phyloP scores from a whole-genome alignment of 257 asterid species.

The Salvia rosmarinus region DNA sequence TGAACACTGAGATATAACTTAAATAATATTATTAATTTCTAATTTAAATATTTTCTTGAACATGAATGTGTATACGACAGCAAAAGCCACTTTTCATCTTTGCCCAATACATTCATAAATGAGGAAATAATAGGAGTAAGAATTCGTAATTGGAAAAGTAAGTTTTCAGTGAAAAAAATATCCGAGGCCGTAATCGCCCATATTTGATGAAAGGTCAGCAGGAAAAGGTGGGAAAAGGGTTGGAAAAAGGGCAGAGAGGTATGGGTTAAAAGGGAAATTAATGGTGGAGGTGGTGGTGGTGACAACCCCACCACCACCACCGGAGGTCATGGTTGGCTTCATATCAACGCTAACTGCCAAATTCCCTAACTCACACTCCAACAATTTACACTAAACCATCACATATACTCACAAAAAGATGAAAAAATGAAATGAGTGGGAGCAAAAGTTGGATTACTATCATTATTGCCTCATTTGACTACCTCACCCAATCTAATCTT shows the following conservation, averaged over 20 bases:
- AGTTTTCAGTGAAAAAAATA: background rate
- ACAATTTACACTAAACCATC: slow-evolving; percentile 39
- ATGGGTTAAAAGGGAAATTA: slow-evolving; percentile 18
- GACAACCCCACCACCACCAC: slow-evolving; percentile 59
- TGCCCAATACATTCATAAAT: background rate
- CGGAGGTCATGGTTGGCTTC: slow-evolving; percentile 82
- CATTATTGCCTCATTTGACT: slow-evolving; percentile 64
- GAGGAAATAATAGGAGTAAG: background rate
- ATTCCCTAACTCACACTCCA: slow-evolving; percentile 39
- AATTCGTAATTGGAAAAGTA: slow-evolving; percentile 13
- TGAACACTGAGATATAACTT: too few relatives aligned
- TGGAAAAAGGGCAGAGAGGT: slow-evolving; percentile 25
- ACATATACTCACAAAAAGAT: slow-evolving; percentile 35
- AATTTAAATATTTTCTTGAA: too few relatives aligned
- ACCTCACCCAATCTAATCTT: slow-evolving; percentile 34
- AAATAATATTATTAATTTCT: too few relatives aligned
- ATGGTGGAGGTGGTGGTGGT: slow-evolving; percentile 35
- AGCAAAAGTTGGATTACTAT: slow-evolving; percentile 47
- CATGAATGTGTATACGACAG: background rate
- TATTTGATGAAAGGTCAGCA: slow-evolving; percentile 36
- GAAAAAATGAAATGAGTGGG: slow-evolving; percentile 35
- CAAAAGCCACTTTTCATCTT: background rate
- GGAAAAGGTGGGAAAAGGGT: slow-evolving; percentile 13
- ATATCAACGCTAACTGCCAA: slow-evolving; percentile 90
- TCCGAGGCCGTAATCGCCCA: slow-evolving; percentile 22